Conservation (phyloP, 2,329 filamentous ascomycete species). For the Pleomassaria siparia region DNA sequence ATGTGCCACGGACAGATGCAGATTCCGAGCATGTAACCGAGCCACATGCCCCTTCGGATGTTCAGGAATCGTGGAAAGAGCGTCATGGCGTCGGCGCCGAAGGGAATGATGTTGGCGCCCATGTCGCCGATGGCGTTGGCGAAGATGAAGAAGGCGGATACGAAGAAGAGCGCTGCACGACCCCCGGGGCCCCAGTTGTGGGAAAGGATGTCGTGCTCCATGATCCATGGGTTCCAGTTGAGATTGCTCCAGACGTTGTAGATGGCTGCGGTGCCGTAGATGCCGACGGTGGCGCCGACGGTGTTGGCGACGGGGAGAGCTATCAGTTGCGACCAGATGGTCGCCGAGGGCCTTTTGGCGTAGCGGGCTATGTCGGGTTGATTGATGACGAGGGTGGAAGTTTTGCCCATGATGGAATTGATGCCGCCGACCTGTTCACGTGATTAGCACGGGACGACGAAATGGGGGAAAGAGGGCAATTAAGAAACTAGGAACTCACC, state of each 20-base stretch:
- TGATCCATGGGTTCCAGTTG: conserved; percentile 51
- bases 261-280: conserved; percentile 42
- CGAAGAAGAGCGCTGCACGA: conserved; percentile 46
- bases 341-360: conserved; percentile 34
- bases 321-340: conserved; percentile 32
- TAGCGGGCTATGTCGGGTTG: conserved; percentile 49
- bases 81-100: conserved; percentile 46
- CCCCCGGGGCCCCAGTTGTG: conserved; percentile 43
- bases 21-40: conserved; percentile 43
- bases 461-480: no score
- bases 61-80: conserved; percentile 48
- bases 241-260: conserved; percentile 38
- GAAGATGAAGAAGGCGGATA: conserved; percentile 38
- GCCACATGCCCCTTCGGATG: conserved; percentile 47
- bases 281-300: conserved; percentile 46
- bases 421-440: no score
- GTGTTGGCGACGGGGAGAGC: conserved; percentile 44
- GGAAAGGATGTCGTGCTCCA: conserved; percentile 47
- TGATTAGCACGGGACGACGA: no score
- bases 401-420: conserved; percentile 46
- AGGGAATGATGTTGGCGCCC: conserved; percentile 45
- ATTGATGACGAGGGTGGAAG: conserved; percentile 46
- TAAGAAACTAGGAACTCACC: no score
- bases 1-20: conserved; percentile 48
- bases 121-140: conserved; percentile 50